Evolutionary conservation across 2,329 filamentous ascomycete species (phyloP), one percentile per base, ranked within the genome.

Genomic region (Colletotrichum sojae): DNA sequence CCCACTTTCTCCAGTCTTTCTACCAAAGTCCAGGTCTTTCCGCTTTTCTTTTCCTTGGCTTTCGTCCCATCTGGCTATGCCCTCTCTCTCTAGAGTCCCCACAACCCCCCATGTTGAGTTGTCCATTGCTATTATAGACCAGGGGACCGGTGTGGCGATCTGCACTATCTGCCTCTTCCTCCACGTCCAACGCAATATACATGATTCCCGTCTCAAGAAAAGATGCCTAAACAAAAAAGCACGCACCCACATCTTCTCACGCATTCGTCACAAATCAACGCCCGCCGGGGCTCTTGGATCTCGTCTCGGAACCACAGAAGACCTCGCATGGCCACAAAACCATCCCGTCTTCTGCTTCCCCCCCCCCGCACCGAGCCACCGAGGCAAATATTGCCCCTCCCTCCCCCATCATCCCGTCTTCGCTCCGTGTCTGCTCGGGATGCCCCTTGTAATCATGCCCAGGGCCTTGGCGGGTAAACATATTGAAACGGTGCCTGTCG

Each of bases 401-500:
- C 16, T 12, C 48, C 36, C 51, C 62, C 40, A 69, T 61, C 62
- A 46, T 61, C 63, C 61, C 67, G 20, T 69, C 67, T 69, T 67
- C 63, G 45, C 55, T 60, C 51, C 22, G 46, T 51, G 10, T 16
- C 39, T 31, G 39, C 27, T 48, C 51, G 51, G 67, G 62, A 31
- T 39, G 15, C 51, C 62, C 67, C 55, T 53, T 58, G 45, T 39
- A 45, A 45, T 20, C 13, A 40, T 27, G 39, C 8, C 43, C 18
- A 16, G 55, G 18, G 16, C 18, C 67, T 61, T 67, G 62, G 62
- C 67, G 45, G 61, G 56, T 66, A 69, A 67, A 69, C 63, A 48
- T 12, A 61, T 69, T 57, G 67, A 69, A 67, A 61, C 62, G 36
- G 51, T 8, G 52, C 51, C 62, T 69, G 43, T 61, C 56, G 67